phyloP scores from a whole-genome alignment of 495 filamentous ascomycete species.

The Annulohypoxylon nitens region DNA sequence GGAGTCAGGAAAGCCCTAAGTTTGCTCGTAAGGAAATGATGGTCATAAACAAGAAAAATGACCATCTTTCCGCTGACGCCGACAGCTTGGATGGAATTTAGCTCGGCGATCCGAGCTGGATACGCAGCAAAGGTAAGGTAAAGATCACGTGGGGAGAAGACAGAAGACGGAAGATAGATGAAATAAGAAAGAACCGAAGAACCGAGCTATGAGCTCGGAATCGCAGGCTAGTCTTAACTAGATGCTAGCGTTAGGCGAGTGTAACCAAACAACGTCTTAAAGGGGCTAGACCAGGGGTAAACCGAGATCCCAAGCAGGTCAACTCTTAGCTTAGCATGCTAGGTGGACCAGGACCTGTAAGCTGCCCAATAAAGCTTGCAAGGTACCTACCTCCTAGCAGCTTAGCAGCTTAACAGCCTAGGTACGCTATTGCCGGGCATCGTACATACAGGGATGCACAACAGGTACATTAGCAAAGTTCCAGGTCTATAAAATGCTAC shows the following conservation, averaged over 20 bases:
- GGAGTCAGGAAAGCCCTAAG: constrained; percentile 15
- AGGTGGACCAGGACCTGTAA: no score
- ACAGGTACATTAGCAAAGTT: background rate
- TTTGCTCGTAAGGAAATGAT: background rate
- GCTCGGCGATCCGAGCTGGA: constrained; percentile 23
- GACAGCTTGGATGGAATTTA: background rate
- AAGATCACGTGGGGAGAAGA: constrained; percentile 30
- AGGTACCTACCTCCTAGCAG: no score
- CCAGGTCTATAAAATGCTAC: constrained; percentile 12
- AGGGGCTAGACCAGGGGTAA: constrained; percentile 44
- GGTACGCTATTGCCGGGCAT: background rate
- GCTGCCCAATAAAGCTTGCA: no score
- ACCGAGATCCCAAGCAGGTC: constrained; percentile 39
- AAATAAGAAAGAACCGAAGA: constrained; percentile 4
- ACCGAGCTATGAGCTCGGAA: constrained; percentile 33
- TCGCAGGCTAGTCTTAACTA: constrained; percentile 35
- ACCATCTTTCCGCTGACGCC: background rate
- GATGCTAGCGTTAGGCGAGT: constrained; percentile 32
- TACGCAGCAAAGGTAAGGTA: no score
- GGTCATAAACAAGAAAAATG: background rate
- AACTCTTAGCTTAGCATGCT: background rate
- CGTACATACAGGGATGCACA: background rate
- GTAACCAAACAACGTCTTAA: constrained; percentile 30
- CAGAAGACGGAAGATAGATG: no score
- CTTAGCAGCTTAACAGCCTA: no score